These are phyloP conservation scores for Talaromyces trachyspermus DNA, from an alignment of 495 filamentous ascomycete genomes.

Conservation along the genomic window DNA sequence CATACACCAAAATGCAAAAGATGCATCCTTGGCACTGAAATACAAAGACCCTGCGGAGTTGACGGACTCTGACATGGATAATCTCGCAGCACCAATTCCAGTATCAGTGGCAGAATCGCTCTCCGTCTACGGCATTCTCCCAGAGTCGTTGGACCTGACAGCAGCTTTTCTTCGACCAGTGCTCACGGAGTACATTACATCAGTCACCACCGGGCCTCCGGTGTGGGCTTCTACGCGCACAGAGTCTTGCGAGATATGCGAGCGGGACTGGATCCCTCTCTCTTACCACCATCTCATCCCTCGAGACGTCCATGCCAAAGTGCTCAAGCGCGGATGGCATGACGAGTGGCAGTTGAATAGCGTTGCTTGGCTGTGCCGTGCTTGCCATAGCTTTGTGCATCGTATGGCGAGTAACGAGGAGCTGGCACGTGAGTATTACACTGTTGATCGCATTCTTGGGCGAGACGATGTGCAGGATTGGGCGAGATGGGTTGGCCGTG, in stretches of 20 bases:
- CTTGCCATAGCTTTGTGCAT: conserved; percentile 85
- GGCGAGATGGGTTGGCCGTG: conserved; percentile 56
- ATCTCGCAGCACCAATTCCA: conserved; percentile 39
- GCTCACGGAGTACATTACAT: conserved; percentile 50
- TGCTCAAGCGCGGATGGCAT: conserved; percentile 74
- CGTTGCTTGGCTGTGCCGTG: conserved; percentile 84
- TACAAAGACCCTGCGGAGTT: conserved; percentile 47
- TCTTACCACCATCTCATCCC: conserved; percentile 86
- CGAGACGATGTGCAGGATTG: conserved; percentile 68
- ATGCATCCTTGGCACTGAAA: conserved; percentile 35
- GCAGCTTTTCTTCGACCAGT: conserved; percentile 54
- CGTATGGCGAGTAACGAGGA: conserved; percentile 70
- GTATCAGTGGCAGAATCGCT: conserved; percentile 52
- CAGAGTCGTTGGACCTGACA: conserved; percentile 28
- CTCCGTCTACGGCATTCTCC: conserved; percentile 51
- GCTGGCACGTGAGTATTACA: conserved; percentile 66
- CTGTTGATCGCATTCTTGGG: conserved; percentile 58
- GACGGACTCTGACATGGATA: conserved; percentile 30
- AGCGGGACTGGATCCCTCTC: conserved; percentile 66
- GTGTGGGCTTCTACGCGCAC: conserved; percentile 48
- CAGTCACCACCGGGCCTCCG: conserved; percentile 51
- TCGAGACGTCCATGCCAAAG: conserved; percentile 67
- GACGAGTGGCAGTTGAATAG: conserved; percentile 64
- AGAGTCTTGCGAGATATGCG: conserved; percentile 71
- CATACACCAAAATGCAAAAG: conserved; percentile 48